phyloP scores from a whole-genome alignment of 495 filamentous ascomycete genomes.

The Lasiosphaeria hispida region DNA sequence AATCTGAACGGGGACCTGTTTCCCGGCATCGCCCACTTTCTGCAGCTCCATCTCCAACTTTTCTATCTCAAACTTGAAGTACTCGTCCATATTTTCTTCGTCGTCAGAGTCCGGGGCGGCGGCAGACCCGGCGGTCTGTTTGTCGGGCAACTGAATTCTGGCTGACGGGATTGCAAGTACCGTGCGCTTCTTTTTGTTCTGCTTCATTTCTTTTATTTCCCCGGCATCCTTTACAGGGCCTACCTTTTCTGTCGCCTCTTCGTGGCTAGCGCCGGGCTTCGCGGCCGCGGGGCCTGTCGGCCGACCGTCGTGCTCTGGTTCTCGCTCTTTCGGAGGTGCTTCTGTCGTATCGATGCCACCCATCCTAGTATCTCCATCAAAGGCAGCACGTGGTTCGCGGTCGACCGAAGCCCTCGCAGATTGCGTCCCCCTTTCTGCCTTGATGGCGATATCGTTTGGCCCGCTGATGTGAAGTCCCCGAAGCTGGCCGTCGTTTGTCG shows the following conservation, averaged over 20 bases:
- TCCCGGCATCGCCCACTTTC: conserved; percentile 32
- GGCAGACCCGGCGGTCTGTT: conserved; percentile 25
- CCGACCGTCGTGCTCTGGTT: neutral
- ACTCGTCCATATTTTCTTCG: conserved; percentile 52
- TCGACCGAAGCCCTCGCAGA: conserved; percentile 41
- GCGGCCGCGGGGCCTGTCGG: neutral
- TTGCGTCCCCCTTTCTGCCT: conserved; percentile 35
- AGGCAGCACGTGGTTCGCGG: conserved; percentile 27
- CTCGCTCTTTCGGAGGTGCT: conserved; percentile 8
- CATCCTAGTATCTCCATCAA: conserved; percentile 23
- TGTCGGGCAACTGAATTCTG: conserved; percentile 29
- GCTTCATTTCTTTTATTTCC: neutral
- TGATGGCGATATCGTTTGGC: conserved; percentile 33
- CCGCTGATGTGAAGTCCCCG: conserved; percentile 35
- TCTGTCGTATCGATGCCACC: conserved; percentile 15
- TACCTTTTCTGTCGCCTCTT: neutral
- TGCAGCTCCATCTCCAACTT: conserved; percentile 43
- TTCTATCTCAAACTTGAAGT: conserved; percentile 46
- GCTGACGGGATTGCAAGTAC: conserved; percentile 14
- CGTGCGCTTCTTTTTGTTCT: conserved; percentile 11
- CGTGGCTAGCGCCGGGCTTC: neutral
- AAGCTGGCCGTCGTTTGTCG: conserved; percentile 28
- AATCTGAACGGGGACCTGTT: conserved; percentile 22
- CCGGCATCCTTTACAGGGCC: neutral
- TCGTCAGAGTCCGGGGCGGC: conserved; percentile 47